Percentiles rank a stretch among this genome's conserved stretches.
These are phyloP conservation scores for Saprolegnia parasitica DNA, from an alignment of 352 stramenopile species.

Conservation along the genomic window DNA sequence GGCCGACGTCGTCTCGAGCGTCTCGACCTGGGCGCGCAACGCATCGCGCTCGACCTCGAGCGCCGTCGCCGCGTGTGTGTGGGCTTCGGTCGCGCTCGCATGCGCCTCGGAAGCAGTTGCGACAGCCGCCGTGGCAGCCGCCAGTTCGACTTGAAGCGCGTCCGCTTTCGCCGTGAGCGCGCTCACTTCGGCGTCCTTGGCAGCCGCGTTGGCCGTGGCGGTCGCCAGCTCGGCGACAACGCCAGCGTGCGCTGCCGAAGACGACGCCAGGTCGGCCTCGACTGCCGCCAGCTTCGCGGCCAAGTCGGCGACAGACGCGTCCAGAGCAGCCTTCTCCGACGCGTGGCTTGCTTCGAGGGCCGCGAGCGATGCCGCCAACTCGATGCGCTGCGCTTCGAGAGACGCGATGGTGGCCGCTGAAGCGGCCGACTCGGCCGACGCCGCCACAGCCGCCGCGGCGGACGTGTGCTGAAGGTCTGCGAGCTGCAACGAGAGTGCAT, in stretches of 20 bases:
- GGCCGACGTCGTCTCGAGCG: conserved; percentile 3
- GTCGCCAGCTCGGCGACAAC: neutral
- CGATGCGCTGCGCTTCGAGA: conserved; percentile 3
- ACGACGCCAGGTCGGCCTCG: conserved; percentile 12
- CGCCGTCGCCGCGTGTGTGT: neutral
- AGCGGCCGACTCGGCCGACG: neutral
- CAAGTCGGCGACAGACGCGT: conserved; percentile 2
- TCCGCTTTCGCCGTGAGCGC: neutral
- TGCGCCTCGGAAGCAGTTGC: neutral
- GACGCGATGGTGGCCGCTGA: neutral
- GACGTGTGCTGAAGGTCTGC: neutral
- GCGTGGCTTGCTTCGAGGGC: neutral
- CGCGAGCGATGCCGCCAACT: conserved; percentile 5
- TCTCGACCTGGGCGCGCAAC: neutral
- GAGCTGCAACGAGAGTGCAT: neutral
- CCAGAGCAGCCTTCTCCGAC: conserved; percentile 16
- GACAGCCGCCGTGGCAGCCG: neutral
- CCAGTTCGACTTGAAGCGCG: conserved; percentile 14
- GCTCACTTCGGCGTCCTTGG: conserved; percentile 5
- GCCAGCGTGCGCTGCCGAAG: neutral
- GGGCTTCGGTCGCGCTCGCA: neutral
- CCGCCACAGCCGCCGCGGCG: conserved; percentile 9
- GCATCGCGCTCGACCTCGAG: conserved; percentile 3
- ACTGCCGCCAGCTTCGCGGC: neutral
- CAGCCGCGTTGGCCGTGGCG: conserved; percentile 1